Percentiles rank a stretch among this genome's conserved stretches.
Evolutionary conservation across 2,329 filamentous ascomycete species (phyloP).

Genomic region (Stachybotrys elegans): DNA sequence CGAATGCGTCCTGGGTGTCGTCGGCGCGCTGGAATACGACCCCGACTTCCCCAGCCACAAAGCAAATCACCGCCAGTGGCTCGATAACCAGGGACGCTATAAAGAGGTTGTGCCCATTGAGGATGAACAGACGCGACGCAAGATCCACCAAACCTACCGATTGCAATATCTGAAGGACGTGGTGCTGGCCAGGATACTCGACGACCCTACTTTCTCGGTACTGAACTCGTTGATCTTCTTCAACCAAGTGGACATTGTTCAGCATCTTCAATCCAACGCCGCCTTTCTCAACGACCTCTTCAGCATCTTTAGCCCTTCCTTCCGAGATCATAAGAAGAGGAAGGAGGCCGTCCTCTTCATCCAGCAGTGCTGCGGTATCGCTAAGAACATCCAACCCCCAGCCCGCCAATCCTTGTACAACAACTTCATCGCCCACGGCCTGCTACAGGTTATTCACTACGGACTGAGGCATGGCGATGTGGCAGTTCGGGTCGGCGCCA

Average conservation of each 20-base stretch:
- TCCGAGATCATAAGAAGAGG: constrained; percentile 64
- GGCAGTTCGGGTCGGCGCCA: constrained; percentile 82
- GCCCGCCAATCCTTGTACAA: constrained; percentile 77
- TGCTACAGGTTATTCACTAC: constrained; percentile 87
- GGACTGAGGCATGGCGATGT: constrained; percentile 82
- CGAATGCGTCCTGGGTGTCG: constrained; percentile 82
- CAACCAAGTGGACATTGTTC: constrained; percentile 96
- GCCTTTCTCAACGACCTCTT: constrained; percentile 82
- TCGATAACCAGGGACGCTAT: constrained; percentile 82
- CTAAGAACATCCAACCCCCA: constrained; percentile 87
- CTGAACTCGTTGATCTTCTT: constrained; percentile 98
- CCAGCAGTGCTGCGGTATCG: constrained; percentile 90
- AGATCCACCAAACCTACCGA: constrained; percentile 95
- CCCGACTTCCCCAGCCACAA: constrained; percentile 97
- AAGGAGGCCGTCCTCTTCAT: constrained; percentile 96
- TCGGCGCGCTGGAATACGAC: constrained; percentile 95
- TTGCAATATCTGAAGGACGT: constrained; percentile 97
- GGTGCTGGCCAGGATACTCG: constrained; percentile 90
- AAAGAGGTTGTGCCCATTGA: constrained; percentile 95
- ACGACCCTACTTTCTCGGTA: constrained; percentile 96
- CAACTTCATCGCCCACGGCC: constrained; percentile 82
- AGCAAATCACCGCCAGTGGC: constrained; percentile 91
- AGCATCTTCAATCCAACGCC: constrained; percentile 81
- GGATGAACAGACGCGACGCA: constrained; percentile 72
- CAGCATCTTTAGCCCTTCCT: constrained; percentile 68